These are phyloP conservation scores for Psilocybe azurescens DNA, from an alignment of 768 basidiomycete genomes.

Conservation along the genomic window DNA sequence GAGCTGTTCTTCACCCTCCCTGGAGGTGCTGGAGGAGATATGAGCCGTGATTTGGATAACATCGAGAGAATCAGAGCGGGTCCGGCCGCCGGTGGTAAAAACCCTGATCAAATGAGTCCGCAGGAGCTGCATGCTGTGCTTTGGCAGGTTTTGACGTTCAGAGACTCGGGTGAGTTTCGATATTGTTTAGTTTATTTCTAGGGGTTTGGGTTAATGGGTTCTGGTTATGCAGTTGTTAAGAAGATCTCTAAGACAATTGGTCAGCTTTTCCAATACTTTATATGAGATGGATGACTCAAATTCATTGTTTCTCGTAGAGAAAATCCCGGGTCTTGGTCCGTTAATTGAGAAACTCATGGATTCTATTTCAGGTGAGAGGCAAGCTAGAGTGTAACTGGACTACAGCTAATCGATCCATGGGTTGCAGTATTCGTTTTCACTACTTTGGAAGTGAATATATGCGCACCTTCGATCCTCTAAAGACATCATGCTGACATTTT, in stretches of 20 bases:
- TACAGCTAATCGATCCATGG: neutral
- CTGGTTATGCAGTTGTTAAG: conserved; percentile 59
- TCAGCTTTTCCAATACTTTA: conserved; percentile 27
- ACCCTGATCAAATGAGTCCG: conserved; percentile 83
- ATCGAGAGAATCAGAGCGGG: conserved; percentile 73
- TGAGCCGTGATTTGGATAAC: conserved; percentile 76
- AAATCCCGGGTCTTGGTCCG: conserved; percentile 78
- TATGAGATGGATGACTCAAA: neutral
- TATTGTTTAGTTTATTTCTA: neutral
- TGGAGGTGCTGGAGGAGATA: conserved; percentile 61
- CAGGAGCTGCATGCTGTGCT: conserved; percentile 85
- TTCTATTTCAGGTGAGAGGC: conserved; percentile 59
- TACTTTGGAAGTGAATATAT: conserved; percentile 69
- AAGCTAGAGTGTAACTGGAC: neutral
- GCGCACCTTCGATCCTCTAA: neutral
- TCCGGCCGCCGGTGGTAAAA: conserved; percentile 64
- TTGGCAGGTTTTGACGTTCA: conserved; percentile 87
- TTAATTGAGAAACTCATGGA: conserved; percentile 84
- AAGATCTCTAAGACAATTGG: conserved; percentile 78
- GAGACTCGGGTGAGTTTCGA: conserved; percentile 66
- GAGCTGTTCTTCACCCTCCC: conserved; percentile 67
- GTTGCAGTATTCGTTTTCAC: conserved; percentile 80
- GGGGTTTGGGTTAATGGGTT: neutral
- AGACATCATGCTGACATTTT: neutral
- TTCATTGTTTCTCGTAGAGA: conserved; percentile 49